Conservation (phyloP, 495 filamentous ascomycete genomes). For the Acidiella bohemica region DNA sequence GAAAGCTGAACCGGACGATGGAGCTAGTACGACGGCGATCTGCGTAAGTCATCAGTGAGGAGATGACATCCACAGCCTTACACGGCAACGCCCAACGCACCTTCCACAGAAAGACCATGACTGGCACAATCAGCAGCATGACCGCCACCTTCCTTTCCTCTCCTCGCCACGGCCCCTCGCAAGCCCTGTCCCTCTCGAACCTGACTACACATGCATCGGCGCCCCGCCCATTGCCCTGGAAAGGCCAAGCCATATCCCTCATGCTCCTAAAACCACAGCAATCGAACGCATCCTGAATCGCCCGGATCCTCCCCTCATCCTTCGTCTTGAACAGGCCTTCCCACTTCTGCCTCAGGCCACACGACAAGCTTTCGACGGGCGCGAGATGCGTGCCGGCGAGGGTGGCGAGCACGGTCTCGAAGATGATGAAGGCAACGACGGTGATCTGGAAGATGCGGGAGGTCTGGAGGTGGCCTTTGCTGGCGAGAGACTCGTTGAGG, state of each 20-base stretch:
- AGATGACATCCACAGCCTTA: too few species aligned
- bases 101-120: constrained; percentile 28
- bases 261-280: constrained; percentile 51
- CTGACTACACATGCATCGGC: constrained; percentile 20
- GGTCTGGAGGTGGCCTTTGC: constrained; percentile 21
- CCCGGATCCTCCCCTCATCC: constrained; percentile 37
- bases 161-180: constrained; percentile 19
- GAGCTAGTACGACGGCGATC: constrained; percentile 14
- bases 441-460: constrained; percentile 25
- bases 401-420: constrained; percentile 40
- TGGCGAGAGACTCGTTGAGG: constrained; percentile 28
- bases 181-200: constrained; percentile 8
- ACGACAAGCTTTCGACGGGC: constrained; percentile 35
- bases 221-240: constrained; percentile 23
- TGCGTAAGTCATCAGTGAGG: constrained; percentile 3
- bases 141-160: constrained; percentile 28
- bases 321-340: constrained; percentile 34
- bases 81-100: constrained; percentile 6
- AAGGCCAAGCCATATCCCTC: constrained; percentile 47
- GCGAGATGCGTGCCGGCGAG: constrained; percentile 41
- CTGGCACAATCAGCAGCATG: constrained; percentile 24
- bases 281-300: constrained; percentile 48
- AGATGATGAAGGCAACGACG: constrained; percentile 35
- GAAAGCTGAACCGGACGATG: constrained; percentile 9
- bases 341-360: constrained; percentile 44